Evolutionary conservation across 768 basidiomycete genomes (phyloP).

Genomic region (Tylopilus sp.): DNA sequence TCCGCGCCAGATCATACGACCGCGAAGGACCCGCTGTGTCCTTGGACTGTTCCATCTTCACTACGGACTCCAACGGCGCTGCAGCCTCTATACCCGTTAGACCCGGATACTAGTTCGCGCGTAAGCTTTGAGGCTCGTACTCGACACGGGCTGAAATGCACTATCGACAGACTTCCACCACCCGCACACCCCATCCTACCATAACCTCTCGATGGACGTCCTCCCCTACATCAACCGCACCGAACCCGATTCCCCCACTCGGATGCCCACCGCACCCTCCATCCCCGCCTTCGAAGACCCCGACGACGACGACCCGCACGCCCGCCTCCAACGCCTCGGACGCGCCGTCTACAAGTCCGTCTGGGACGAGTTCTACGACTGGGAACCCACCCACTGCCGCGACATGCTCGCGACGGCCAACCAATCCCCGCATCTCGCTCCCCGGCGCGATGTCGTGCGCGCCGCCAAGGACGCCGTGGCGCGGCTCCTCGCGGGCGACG

Average conservation of each 20-base stretch:
- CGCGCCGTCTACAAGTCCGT: conserved; percentile 32
- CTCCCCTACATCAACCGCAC: conserved; percentile 21
- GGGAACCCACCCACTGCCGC: conserved; percentile 37
- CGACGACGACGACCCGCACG: background rate
- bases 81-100: too few species aligned
- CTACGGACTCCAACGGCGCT: background rate
- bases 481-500: background rate
- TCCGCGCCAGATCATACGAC: too few species aligned
- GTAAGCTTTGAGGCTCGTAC: background rate
- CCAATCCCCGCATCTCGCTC: conserved; percentile 7
- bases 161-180: background rate
- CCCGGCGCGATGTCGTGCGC: conserved; percentile 9
- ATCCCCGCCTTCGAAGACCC: background rate
- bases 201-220: conserved; percentile 11
- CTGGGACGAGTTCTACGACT: conserved; percentile 47
- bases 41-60: background rate
- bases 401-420: conserved; percentile 19
- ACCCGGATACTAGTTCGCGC: too few species aligned
- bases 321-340: conserved; percentile 16
- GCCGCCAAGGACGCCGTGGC: conserved; percentile 11
- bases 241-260: conserved; percentile 18
- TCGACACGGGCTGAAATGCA: background rate
- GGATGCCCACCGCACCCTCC: background rate
- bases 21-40: too few species aligned
- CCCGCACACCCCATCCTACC: background rate